Conservation (phyloP, 73 alveolate genomes). For the Paramecium tetraurelia region DNA sequence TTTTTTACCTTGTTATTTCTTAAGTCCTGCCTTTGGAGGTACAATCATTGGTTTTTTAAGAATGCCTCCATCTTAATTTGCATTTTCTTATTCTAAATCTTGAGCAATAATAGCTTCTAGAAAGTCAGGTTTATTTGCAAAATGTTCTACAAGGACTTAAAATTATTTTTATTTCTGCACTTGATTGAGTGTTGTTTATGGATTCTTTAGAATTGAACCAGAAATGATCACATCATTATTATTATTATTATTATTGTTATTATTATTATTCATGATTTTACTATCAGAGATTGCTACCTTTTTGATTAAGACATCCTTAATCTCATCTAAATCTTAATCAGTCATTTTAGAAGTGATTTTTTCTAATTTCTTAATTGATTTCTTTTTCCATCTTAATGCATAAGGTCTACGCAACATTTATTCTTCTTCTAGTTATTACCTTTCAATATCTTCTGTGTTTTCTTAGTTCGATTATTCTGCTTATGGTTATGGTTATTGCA, state of each 20-base stretch:
- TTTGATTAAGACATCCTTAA: not conserved
- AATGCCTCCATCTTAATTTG: not conserved
- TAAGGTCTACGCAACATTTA: not conserved
- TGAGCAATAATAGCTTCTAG: not conserved
- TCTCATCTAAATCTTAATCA: not conserved
- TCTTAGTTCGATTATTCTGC: not conserved
- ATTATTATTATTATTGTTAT: not conserved
- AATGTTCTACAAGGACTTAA: not conserved
- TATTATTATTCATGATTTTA: not conserved
- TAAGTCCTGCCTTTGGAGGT: not conserved
- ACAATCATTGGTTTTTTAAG: not conserved
- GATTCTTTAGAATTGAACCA: not conserved
- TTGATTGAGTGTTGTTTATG: not conserved
- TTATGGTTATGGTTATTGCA: not conserved
- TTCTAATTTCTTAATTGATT: not conserved
- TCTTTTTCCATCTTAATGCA: not conserved
- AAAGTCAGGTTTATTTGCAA: slow-evolving; percentile 16
- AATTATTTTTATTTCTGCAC: not conserved
- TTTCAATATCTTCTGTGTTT: not conserved
- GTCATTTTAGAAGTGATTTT: not conserved
- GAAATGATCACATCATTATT: not conserved
- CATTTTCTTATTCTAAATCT: not conserved
- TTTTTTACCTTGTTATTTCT: not conserved
- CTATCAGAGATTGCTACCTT: not conserved
- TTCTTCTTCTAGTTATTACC: not conserved